Base-by-base conservation (phyloP, 2,329 filamentous ascomycete genomes). In the Paraconiothyrium sp. region DNA sequence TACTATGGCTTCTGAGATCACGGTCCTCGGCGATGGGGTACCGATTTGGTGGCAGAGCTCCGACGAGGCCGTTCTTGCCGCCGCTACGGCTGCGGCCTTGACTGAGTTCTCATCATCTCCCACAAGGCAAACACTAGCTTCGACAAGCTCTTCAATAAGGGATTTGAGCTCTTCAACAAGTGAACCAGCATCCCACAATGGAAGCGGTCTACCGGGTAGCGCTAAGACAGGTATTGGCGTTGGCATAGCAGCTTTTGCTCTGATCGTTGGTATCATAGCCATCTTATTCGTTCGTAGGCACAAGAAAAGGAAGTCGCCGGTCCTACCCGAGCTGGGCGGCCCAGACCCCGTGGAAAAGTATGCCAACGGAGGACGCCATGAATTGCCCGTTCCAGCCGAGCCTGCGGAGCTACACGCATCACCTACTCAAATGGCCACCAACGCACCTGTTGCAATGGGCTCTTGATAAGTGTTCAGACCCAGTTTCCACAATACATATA, bases 41-140 rank as follows among this genome's bases (percentile, higher is more conserved):
- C 54, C n/a, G 37, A 49, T 57, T 6, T 37, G 13, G 54, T 57
- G 54, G 54, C 54, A 57, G 41, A 49, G 44, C 27, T 22, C 54
- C 8, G 54, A 57, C 14, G 27, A 47, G 44, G 54, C 54, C 14
- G 10, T 48, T 3, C 43, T 57, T 3, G 8, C 43, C n/a, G 30
- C 54, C 4, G 54, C 24, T 24, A 8, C 22, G 9, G 24, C 24
- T 3, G 34, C 44, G 13, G 9, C 54, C 14, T 37, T 27, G 10
- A 34, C n/a, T 20, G 27, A 16, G 13, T 9, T 30, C 9, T 16
- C 11, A 7, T 27, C 46, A 6, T 7, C 20, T 4, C 22, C 27
- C 9, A 48, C 46, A 13, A 27, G 10, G 4, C 22, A 48, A n/a
- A 22, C n/a, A 44, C 7, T n/a, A 4, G 24, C 41, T 30, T 27